These are phyloP conservation scores for Rhizopus arrhizus DNA, from an alignment of 371 early-diverging fungal genomes.

Conservation along the genomic window DNA sequence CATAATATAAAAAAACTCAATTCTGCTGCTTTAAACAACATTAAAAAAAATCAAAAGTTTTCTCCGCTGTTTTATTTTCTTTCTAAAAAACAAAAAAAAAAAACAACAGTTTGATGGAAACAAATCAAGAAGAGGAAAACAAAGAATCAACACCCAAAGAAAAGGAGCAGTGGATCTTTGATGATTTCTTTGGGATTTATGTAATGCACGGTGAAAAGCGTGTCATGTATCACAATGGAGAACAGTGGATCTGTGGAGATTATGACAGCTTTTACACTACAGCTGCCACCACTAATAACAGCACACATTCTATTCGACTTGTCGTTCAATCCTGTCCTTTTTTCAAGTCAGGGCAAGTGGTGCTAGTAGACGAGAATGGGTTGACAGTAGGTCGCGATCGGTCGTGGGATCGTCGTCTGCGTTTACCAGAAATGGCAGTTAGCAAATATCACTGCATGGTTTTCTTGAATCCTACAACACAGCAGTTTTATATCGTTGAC, in stretches of 20 bases:
- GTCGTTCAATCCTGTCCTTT: constrained; percentile 39
- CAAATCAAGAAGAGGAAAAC: background rate
- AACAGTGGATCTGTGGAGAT: constrained; percentile 25
- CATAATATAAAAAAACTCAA: too few relatives aligned
- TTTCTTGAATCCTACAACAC: constrained; percentile 24
- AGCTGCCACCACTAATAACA: constrained; percentile 17
- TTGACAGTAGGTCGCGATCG: constrained; percentile 48
- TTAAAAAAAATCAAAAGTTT: too few relatives aligned
- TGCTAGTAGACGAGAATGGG: constrained; percentile 43
- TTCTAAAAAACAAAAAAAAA: too few relatives aligned
- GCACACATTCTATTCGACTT: constrained; percentile 30
- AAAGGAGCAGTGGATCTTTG: constrained; percentile 11
- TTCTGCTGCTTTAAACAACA: too few relatives aligned
- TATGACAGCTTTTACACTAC: constrained; percentile 23
- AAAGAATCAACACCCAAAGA: background rate
- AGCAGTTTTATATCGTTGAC: constrained; percentile 36
- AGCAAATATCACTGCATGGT: constrained; percentile 50
- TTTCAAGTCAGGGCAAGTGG: constrained; percentile 26
- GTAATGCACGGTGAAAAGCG: constrained; percentile 18
- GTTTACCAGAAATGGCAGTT: constrained; percentile 47
- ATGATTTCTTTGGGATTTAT: constrained; percentile 15
- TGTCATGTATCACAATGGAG: constrained; percentile 23
- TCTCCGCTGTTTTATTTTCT: too few relatives aligned
- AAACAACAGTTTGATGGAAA: too few relatives aligned
- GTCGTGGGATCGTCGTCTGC: constrained; percentile 37